phyloP scores from a whole-genome alignment of 2,329 filamentous ascomycete genomes.

The Dothistroma septosporum region DNA sequence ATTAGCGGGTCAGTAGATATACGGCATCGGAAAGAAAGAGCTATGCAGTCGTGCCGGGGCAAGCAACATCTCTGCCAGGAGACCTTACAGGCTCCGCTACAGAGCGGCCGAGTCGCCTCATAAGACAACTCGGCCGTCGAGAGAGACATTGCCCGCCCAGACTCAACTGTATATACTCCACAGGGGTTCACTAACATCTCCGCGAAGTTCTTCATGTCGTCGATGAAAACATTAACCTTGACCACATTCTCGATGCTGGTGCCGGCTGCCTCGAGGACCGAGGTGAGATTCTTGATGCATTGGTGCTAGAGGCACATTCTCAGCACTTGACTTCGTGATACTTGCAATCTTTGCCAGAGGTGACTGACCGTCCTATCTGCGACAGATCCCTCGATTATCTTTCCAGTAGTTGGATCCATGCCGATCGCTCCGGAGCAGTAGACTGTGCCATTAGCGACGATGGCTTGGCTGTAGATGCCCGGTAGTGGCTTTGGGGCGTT shows the following conservation, averaged over 20 bases:
- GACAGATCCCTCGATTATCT: slow-evolving; percentile 55
- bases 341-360: neutral
- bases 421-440: slow-evolving; percentile 65
- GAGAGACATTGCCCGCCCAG: too few relatives aligned
- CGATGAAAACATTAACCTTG: slow-evolving; percentile 65
- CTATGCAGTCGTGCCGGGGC: too few relatives aligned
- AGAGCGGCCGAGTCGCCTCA: too few relatives aligned
- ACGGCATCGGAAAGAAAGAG: too few relatives aligned
- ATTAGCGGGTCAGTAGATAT: too few relatives aligned
- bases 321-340: neutral
- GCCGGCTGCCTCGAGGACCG: slow-evolving; percentile 58
- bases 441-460: slow-evolving; percentile 57
- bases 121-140: too few relatives aligned
- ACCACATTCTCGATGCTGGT: slow-evolving; percentile 58
- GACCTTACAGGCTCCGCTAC: too few relatives aligned
- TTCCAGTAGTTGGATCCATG: slow-evolving; percentile 52
- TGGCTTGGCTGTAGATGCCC: slow-evolving; percentile 34
- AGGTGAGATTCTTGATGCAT: slow-evolving; percentile 56
- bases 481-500: slow-evolving; percentile 27
- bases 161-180: too few relatives aligned
- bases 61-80: too few relatives aligned
- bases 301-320: slow-evolving; percentile 40
- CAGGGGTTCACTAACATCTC: too few relatives aligned
- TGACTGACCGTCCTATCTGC: slow-evolving; percentile 50
- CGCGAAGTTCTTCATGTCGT: slow-evolving; percentile 61